Conservation (phyloP, 208 protist genomes). For the Polymyxa betae region DNA sequence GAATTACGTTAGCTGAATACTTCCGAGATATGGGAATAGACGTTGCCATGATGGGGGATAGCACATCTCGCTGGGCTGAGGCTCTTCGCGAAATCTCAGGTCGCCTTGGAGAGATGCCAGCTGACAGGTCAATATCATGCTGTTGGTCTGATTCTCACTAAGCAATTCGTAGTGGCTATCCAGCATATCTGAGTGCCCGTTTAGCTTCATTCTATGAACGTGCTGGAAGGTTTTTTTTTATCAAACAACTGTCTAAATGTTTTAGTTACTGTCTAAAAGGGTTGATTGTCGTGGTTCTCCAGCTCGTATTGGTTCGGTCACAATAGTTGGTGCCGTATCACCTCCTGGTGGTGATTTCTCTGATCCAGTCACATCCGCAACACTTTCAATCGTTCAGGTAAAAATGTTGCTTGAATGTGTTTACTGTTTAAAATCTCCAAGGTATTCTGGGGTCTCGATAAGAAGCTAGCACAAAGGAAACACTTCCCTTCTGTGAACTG, state of each 20-base stretch:
- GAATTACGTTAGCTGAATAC: conserved; percentile 99
- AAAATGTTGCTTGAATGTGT: too few species aligned
- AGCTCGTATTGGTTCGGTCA: conserved; percentile 93
- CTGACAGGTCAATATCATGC: too few species aligned
- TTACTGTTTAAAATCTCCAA: too few species aligned
- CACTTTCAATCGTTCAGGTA: conserved; percentile 98
- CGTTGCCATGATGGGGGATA: conserved; percentile 99
- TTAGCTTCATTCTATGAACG: conserved; percentile 99
- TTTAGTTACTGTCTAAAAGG: too few species aligned
- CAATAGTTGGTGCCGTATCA: conserved; percentile 97
- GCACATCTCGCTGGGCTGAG: conserved; percentile 99
- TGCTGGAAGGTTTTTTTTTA: too few species aligned
- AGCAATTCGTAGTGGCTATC: too few species aligned
- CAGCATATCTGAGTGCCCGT: conserved; percentile 97
- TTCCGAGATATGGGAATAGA: conserved; percentile 99
- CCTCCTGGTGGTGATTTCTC: conserved; percentile 99
- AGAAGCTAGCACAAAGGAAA: conserved; percentile 99
- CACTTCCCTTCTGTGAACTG: conserved; percentile 99
- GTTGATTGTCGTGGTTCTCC: conserved; percentile 93
- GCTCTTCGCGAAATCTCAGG: conserved; percentile 99
- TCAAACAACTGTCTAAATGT: conserved; percentile 56
- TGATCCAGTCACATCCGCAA: conserved; percentile 98
- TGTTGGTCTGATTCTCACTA: too few species aligned
- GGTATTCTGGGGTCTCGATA: conserved; percentile 99
- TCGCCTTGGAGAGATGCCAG: conserved; percentile 99